Base-by-base conservation (phyloP, 106 monocot species). In the Platanthera zijinensis region DNA sequence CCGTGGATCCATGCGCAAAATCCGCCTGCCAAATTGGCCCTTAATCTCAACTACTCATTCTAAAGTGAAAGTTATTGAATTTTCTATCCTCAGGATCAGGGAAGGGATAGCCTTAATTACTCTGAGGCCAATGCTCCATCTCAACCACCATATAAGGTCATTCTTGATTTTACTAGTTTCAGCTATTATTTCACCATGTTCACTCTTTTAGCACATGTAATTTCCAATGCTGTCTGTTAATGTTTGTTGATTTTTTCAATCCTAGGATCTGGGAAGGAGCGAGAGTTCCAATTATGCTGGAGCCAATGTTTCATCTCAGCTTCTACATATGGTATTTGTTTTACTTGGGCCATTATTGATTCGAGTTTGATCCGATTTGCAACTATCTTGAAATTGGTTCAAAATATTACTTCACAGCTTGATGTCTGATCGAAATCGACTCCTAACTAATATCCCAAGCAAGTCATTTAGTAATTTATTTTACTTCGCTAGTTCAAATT, bases 211-310 rank as follows among this genome's bases (percentile, higher is more conserved):
- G 67, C 32, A 4, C 13, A 12, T 12, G 10, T 45, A 11, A 39
- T 67, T 67, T 10, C 39, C 39, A 25, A 67, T 39, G 10, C 67
- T 67, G 25, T 67, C 67, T 12, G 5, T 5, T 67, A 10, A 13
- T 39, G 25, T 39, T 67, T 67, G 12, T 30, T 39, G 28, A 22
- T 72, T 12, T 56, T 59, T 52, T 3, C 54, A 53, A 48, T 48
- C 25, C 17, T 82, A 80, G 89, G 85, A 87, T 71, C 72, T 84
- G 7, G 73, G 75, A 50, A 85, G 72, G 79, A 87, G 76, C 48
- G 81, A 79, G 30, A 92, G 80, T 76, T 83, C 88, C 75, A 78
- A 51, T 63, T 81, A 69, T 6, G 68, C 84, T 73, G 75, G 70
- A 78, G 72, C 69, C 14, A 57, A 81, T 22, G 0, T 30, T 57